Base-by-base conservation (phyloP, 805 yeast species). In the Pichia kluyveri region DNA sequence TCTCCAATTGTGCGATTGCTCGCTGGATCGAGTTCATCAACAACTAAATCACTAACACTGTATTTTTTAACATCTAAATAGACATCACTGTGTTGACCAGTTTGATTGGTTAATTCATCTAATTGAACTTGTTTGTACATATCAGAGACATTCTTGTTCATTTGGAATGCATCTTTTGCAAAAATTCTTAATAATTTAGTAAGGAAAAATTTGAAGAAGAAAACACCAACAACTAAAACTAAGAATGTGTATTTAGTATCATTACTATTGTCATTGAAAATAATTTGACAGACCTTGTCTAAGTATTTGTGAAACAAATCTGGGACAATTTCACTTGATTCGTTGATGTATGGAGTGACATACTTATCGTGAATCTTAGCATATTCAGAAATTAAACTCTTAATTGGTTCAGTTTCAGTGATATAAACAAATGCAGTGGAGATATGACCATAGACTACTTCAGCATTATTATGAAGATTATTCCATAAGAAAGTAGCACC, bases 71-170 rank as follows among this genome's bases (percentile, higher is more conserved):
- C 41, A 30, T 28, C 50, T 51, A 14, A 57, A 54, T 41, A 50
- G 41, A 31, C 57, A 51, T 42, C 50, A 14, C 34, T 34, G 27
- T 47, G 50, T 10, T 34, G 37, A 14, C 37, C 18, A 3, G 10
- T 8, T 26, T 28, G 41, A n/a, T 40, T 40, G 23, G 27, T 17
- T 6, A 40, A 30, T 40, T 40, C 41, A n/a, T 40, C 41, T 11
- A 40, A 40, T 18, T 40, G 54, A 51, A 15, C 48, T 56, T 9
- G 58, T 43, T 54, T 59, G 49, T 61, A 59, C 63, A 60, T 61
- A 28, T 45, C 44, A 10, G 49, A 47, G n/a, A 63, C 56, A 30
- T 60, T 53, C 39, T 56, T 50, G 40, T 54, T 56, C 45, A 62
- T 40, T 38, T 53, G 48, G 44, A 57, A 55, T 3, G 59, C 55